Conservation (phyloP, 2,329 filamentous ascomycete species). For the Phaeophleospora eucalypticola region DNA sequence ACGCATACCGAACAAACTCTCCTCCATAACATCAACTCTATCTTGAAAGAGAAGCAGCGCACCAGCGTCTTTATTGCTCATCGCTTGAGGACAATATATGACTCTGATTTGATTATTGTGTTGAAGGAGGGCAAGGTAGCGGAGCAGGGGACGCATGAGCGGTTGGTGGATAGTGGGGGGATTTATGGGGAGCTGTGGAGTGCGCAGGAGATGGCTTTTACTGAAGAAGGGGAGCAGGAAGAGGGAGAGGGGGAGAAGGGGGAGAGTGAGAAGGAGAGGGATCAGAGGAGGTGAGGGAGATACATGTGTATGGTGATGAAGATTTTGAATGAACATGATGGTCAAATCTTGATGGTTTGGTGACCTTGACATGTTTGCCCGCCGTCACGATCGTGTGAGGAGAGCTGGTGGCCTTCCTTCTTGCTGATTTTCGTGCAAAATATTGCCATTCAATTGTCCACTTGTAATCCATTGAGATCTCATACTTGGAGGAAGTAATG, state of each 20-base stretch:
- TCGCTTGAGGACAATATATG: conserved; percentile 85
- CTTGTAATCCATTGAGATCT: too few species aligned
- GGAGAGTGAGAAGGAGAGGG: conserved; percentile 11
- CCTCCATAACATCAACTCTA: conserved; percentile 87
- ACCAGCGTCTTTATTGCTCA: conserved; percentile 96
- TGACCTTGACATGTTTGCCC: too few species aligned
- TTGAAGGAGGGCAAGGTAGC: conserved; percentile 78
- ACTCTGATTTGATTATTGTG: conserved; percentile 88
- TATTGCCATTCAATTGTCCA: too few species aligned
- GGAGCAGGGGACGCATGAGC: conserved; percentile 81
- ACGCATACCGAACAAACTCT: conserved; percentile 90
- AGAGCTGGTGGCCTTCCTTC: too few species aligned
- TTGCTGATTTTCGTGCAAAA: too few species aligned
- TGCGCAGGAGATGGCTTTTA: conserved; percentile 39
- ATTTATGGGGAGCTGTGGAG: conserved; percentile 90
- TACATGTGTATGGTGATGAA: too few species aligned
- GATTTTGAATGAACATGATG: not conserved
- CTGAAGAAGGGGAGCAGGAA: conserved; percentile 20
- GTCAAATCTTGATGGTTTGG: not conserved
- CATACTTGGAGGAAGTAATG: too few species aligned
- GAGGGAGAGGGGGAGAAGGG: not conserved
- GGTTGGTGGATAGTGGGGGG: conserved; percentile 72
- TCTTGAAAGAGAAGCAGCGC: conserved; percentile 78
- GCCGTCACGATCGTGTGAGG: too few species aligned
- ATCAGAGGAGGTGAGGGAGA: too few species aligned